Evolutionary conservation across 225 moss, liverwort and hornwort genomes (phyloP), one percentile per base, ranked within the genome.

Genomic region (Thuidium tamariscinum): DNA sequence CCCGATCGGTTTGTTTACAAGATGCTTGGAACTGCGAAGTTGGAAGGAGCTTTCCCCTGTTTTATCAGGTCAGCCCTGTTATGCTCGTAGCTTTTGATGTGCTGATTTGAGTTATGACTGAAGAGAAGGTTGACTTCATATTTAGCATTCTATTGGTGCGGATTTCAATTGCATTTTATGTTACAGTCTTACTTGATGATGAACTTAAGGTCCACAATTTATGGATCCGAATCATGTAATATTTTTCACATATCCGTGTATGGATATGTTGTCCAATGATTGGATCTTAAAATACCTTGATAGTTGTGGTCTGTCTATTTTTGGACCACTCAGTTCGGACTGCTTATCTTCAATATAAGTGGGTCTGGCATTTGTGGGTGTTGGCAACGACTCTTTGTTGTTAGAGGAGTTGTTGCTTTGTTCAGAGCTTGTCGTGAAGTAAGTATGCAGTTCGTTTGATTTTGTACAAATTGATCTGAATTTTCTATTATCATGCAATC

Each of bases 1-100:
- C 67, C 83, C 83, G 88, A 77, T 86, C 48, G 80, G 51, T 86
- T 84, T 82, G 49, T 71, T 63, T 69, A 76, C 86, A 77, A 64
- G 87, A 84, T 89, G 54, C 83, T 86, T 86, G 83, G 76, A 85
- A 89, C 75, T 83, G 79, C 85, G 84, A 82, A 82, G 82, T 80
- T 89, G 89, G 88, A 74, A 87, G 60, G 82, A 79, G 60, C 68
- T 74, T 4, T 75, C 48, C 83, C 74, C 74, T 83, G 62, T 83
- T 84, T 86, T 49, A 78, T 66, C 82, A 91, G 87, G 91, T 91
- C 60, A 87, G 84, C 71, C 76, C 77, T 75, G 80, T 62, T 85
- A 36, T 86, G 86, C 75, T 85, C 79, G n/a, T 69, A n/a, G 83
- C 64, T 39, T 78, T 82, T 87, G 67, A 77, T 85, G 84, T 79